phyloP scores from a whole-genome alignment of 305 asterid species.

The Fraxinus greggii region DNA sequence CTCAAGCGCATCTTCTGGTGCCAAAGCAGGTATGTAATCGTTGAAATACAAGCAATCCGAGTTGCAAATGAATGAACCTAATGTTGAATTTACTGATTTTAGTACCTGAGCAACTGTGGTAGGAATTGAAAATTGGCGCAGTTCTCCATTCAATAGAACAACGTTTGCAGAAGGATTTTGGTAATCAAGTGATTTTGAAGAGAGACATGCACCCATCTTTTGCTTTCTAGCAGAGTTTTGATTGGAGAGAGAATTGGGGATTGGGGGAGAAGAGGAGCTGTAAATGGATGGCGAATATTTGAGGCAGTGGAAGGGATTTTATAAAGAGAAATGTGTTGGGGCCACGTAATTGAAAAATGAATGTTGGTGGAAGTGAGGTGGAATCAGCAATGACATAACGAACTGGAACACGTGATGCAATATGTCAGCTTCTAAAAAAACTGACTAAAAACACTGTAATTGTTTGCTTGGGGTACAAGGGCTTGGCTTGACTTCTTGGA shows the following conservation, averaged over 20 bases:
- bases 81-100: slow-evolving; percentile 21
- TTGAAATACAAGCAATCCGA: slow-evolving; percentile 56
- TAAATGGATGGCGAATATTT: not conserved
- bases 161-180: slow-evolving; percentile 42
- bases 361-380: not conserved
- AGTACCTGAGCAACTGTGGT: slow-evolving; percentile 41
- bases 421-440: not conserved
- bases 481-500: no score
- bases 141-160: slow-evolving; percentile 44
- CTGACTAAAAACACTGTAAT: not conserved
- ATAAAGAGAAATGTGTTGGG: not conserved
- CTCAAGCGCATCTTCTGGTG: slow-evolving; percentile 31
- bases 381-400: slow-evolving; percentile 2
- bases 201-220: slow-evolving; percentile 50
- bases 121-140: slow-evolving; percentile 53
- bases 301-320: not conserved
- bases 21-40: slow-evolving; percentile 48
- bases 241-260: no score
- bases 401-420: not conserved
- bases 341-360: not conserved
- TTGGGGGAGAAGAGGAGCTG: not conserved
- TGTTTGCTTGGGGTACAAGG: not conserved
- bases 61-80: slow-evolving; percentile 48
- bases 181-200: slow-evolving; percentile 25
- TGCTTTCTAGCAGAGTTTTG: not conserved